These are phyloP conservation scores for Cochlearia excelsa DNA, from an alignment of 345 rosid species.

Conservation along the genomic window DNA sequence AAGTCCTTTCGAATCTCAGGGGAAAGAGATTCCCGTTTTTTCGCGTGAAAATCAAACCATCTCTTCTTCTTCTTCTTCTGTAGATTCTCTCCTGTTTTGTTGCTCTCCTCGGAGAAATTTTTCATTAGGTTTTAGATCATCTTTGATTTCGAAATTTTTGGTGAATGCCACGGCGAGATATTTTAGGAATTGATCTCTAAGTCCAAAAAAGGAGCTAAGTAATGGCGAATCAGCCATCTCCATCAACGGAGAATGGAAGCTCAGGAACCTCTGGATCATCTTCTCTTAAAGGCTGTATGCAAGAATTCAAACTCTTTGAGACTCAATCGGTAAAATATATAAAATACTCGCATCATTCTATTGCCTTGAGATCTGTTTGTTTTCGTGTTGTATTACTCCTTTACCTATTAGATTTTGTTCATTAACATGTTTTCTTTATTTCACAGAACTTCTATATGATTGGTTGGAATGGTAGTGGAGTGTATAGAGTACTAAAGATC, in stretches of 20 bases:
- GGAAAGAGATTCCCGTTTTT: no score
- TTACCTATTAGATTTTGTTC: neutral
- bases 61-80: neutral
- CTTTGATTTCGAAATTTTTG: neutral
- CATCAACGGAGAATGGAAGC: constrained; percentile 30
- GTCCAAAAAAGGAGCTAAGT: neutral
- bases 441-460: constrained; percentile 36
- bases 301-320: constrained; percentile 38
- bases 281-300: constrained; percentile 30
- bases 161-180: constrained; percentile 17
- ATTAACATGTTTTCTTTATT: neutral
- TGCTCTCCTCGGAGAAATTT: no score
- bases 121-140: no score
- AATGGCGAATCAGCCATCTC: constrained; percentile 16
- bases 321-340: constrained; percentile 26
- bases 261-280: constrained; percentile 22
- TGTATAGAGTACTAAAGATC: constrained; percentile 35
- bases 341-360: neutral
- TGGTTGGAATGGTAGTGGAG: constrained; percentile 42
- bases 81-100: neutral
- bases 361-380: constrained; percentile 1
- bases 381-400: neutral
- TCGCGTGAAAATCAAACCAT: no score
- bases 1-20: no score
- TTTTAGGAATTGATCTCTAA: constrained; percentile 29